Evolutionary conservation across 257 asterid genomes (phyloP), one percentile per base, ranked within the genome.

Genomic region (Solanum piurae): DNA sequence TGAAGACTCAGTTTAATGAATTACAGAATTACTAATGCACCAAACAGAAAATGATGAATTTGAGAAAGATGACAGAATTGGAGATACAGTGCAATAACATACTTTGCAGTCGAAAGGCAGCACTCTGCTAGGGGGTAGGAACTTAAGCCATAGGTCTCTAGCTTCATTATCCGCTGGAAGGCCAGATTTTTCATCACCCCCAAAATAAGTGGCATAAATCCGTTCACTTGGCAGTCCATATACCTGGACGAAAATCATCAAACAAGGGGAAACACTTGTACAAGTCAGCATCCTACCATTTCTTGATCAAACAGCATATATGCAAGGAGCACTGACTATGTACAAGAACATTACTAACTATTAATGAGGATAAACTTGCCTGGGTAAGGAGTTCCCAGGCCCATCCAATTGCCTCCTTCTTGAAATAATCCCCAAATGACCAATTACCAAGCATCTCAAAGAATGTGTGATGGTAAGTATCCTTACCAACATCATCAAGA

Each of bases 391-490:
- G 98, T 93, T 97, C 99, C 98, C 98, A 97, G 3, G 99, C 99
- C 98, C 95, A 96, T 74, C 88, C 91, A 85, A 97, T 97, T 33
- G 99, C 99, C 89, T 95, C 97, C 10, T 88, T 89, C 92, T 97
- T 97, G 89, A 97, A 97, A 88, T 97, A 97, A 88, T 97, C 98
- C 21, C 98, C 99, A 87, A 97, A 97, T 2, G 99, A 95, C 99
- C 99, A 96, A 88, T 97, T 97, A 16, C 99, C 99, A 83, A 97
- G 96, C 99, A 97, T 97, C 94, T 97, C 99, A 80, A 97, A 97
- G 91, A 97, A 97, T 34, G 99, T 97, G 66, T 97, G 99, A 92
- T 97, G 99, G 86, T 97, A 97, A 79, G 99, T 97, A 80, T 97
- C 99, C 95, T 97, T 97, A 62, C 99, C 99, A 82, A 97, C 99